A percentile compares a stretch with the other conserved stretches of the same genome.
These are phyloP conservation scores for Stromatinia cepivora DNA, from an alignment of 2,329 filamentous ascomycete genomes.

Conservation along the genomic window DNA sequence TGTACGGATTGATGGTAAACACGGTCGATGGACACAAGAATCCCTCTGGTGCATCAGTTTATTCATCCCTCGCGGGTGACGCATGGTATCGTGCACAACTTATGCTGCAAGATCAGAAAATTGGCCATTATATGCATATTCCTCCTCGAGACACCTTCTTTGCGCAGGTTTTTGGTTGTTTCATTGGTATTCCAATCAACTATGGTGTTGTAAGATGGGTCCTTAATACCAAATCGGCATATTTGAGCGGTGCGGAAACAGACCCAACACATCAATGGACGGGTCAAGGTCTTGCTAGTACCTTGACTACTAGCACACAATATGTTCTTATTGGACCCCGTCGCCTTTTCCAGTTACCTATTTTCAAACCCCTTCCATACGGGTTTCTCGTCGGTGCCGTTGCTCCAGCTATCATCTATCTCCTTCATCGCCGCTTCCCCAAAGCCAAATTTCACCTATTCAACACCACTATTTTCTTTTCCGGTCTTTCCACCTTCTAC, in stretches of 20 bases:
- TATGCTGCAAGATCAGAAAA: constrained; percentile 63
- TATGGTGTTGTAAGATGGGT: constrained; percentile 63
- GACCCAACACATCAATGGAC: constrained; percentile 64
- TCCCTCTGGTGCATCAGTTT: constrained; percentile 57
- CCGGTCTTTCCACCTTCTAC: constrained; percentile 55
- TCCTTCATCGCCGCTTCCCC: constrained; percentile 55
- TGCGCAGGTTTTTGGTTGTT: constrained; percentile 59
- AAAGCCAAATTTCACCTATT: constrained; percentile 53
- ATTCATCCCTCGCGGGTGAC: constrained; percentile 60
- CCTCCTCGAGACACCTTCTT: constrained; percentile 60
- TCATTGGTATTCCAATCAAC: constrained; percentile 60
- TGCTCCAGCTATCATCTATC: constrained; percentile 50
- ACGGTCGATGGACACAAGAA: constrained; percentile 53
- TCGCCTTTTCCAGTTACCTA: constrained; percentile 50
- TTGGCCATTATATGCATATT: constrained; percentile 65
- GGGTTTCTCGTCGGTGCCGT: constrained; percentile 54
- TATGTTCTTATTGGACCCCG: constrained; percentile 58
- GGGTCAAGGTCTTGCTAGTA: constrained; percentile 52
- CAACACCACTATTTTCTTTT: constrained; percentile 64
- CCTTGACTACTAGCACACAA: constrained; percentile 57
- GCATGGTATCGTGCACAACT: constrained; percentile 60
- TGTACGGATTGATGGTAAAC: constrained; percentile 61
- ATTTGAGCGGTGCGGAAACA: constrained; percentile 49
- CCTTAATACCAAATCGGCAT: constrained; percentile 56
- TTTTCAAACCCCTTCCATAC: constrained; percentile 52